Evolutionary conservation across 2,329 filamentous ascomycete genomes (phyloP), one percentile per base, ranked within the genome.

Genomic region (Mollisiaceae sp.): DNA sequence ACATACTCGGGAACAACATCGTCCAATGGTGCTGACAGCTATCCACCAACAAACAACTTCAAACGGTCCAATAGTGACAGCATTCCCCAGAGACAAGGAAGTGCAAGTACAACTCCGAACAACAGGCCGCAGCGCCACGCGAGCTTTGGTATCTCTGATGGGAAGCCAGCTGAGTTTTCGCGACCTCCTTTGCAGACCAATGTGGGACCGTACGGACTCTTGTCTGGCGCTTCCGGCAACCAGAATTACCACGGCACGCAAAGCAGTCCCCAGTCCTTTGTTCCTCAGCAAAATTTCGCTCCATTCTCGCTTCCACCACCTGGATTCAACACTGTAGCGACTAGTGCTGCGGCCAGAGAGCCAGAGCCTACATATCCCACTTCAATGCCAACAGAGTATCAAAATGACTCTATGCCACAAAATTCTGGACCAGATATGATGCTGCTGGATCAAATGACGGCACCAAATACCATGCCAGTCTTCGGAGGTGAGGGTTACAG

Each of bases 401-500:
- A 73, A 72, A 59, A 71, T 70, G 54, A 76, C 75, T 45, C 72
- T 74, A 60, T 75, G 76, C 65, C 70, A 60, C 75, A 76, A 54
- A 74, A 76, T 65, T 75, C 75, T 1, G 74, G 73, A 12, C 69
- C 73, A 20, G 86, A 89, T 67, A 82, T 89, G 81, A 83, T 88
- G 78, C 78, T 87, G 62, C 74, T 89, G 20, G 86, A 89, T 70
- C 85, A 88, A 67, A 88, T 89, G 83, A 78, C 84, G 52, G 84
- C 85, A 74, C 82, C 84, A 18, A 89, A 87, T 64, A 88, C 91
- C 4, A 91, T 96, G 72, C 93, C 94, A 0, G 90, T 97, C 32
- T 97, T 97, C 78, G 93, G 93, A 18, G 89, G 86, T 32, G 93
- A 97, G 72, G 90, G 87, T 20, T 89, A 92, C 66, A 94, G 91